These are phyloP conservation scores for Flammula alnicola DNA, from an alignment of 1,284 basidiomycete genomes.

Conservation along the genomic window DNA sequence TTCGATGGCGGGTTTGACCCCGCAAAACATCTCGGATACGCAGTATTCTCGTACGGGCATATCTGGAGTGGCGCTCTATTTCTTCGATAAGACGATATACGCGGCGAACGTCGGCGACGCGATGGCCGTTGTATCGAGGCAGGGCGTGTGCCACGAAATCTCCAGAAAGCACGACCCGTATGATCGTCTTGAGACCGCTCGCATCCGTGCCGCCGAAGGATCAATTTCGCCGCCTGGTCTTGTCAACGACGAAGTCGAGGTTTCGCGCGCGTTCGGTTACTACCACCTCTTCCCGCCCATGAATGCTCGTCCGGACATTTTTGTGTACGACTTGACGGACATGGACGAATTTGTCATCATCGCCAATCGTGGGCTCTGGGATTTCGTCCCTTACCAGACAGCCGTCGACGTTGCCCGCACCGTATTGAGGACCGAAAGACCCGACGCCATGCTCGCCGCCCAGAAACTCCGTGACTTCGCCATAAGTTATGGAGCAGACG, in stretches of 20 bases:
- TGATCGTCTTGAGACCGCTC: slow-evolving; percentile 81
- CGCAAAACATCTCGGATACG: slow-evolving; percentile 39
- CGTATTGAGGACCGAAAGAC: slow-evolving; percentile 82
- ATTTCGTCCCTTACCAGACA: slow-evolving; percentile 93
- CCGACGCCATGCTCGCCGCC: slow-evolving; percentile 95
- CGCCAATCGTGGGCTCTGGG: slow-evolving; percentile 93
- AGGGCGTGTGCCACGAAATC: slow-evolving; percentile 79
- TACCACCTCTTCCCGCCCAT: slow-evolving; percentile 92
- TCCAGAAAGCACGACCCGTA: slow-evolving; percentile 92
- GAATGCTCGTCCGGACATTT: slow-evolving; percentile 87
- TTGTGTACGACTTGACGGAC: slow-evolving; percentile 74
- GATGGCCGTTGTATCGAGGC: slow-evolving; percentile 87
- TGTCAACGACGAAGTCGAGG: slow-evolving; percentile 92
- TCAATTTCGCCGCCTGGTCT: slow-evolving; percentile 96
- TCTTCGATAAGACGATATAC: slow-evolving; percentile 82
- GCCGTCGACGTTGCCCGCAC: slow-evolving; percentile 96
- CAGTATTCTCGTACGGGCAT: slow-evolving; percentile 74
- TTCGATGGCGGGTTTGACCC: slow-evolving; percentile 58
- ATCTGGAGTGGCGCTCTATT: slow-evolving; percentile 87
- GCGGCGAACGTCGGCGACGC: slow-evolving; percentile 92
- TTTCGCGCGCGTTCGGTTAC: slow-evolving; percentile 94
- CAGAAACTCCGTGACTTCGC: slow-evolving; percentile 98
- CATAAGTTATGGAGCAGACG: slow-evolving; percentile 95
- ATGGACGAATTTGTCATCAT: slow-evolving; percentile 97
- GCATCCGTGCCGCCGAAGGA: slow-evolving; percentile 92